Evolutionary conservation across 1,284 basidiomycete genomes (phyloP), one percentile per base, ranked within the genome.

Genomic region (Coriolopsis trogii): DNA sequence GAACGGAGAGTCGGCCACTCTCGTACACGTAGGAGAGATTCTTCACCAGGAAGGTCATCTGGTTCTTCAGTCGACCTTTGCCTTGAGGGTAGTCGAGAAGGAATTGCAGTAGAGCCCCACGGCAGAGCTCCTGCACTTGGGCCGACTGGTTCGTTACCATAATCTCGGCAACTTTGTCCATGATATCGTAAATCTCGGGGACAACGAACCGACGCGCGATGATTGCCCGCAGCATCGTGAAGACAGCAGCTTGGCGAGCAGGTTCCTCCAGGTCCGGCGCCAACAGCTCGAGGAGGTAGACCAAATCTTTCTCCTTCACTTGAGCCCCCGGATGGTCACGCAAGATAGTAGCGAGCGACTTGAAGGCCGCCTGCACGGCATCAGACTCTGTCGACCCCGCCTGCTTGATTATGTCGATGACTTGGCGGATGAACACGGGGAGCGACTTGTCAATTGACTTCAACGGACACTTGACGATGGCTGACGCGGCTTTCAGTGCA

Each of bases 1-100:
- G 85, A 20, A 98, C 93, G 16, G 95, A 98, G 46, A 85, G 79
- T 33, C 97, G 83, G 1, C 97, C 97, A 47, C 86, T 91, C 65
- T 98, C 95, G 68, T 92, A 86, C 25, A 89, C 82, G 69, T 98
- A 99, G 4, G 92, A 87, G 23, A 98, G 73, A 67, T 99, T 99
- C 69, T 93, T 93, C 21, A 94, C 93, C 23, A 99, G 79, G 75
- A 98, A 98, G 0, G 87, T 82, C 81, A 99, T 91, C 62, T 93
- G 92, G 44, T 86, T 89, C 55, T 85, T 87, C 10, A 99, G 78
- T 3, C 96, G 85, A 1, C 90, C 91, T 62, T 93, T 91, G 30
- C 97, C 97, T 69, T 99, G 97, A 1, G 97, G 97, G 65, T 99
- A 99, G 65, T 99, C 96, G 33, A 99, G 84, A 51, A 99, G 76